These are phyloP conservation scores for Toxicodendron radicans DNA, from an alignment of 345 rosid genomes.

Conservation along the genomic window DNA sequence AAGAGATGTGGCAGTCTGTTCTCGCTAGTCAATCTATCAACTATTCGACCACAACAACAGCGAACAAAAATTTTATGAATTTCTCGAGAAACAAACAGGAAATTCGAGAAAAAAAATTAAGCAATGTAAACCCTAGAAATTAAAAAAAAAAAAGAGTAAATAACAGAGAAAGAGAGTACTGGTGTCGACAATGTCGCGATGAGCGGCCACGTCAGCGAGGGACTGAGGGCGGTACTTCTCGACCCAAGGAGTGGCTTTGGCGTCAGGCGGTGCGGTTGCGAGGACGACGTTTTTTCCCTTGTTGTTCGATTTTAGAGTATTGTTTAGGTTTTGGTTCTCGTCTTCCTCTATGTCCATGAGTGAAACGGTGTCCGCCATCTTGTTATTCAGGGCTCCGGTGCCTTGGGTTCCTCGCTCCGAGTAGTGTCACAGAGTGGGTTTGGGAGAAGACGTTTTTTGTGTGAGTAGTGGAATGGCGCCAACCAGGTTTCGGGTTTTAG, in stretches of 20 bases:
- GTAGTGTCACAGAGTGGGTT: background rate
- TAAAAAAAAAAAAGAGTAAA: background rate
- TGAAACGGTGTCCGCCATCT: constrained; percentile 58
- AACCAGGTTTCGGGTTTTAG: background rate
- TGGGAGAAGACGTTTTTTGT: background rate
- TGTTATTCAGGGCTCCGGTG: background rate
- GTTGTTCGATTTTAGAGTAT: constrained; percentile 35
- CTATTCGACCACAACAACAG: constrained; percentile 35
- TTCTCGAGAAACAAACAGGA: background rate
- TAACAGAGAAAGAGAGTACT: constrained; percentile 42
- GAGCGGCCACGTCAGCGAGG: constrained; percentile 94
- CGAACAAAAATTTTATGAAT: constrained; percentile 1
- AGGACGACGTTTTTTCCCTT: constrained; percentile 55
- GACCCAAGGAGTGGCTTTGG: constrained; percentile 86
- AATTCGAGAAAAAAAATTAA: background rate
- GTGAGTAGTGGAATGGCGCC: constrained; percentile 34
- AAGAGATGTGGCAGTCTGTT: constrained; percentile 91
- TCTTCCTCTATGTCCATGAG: constrained; percentile 82
- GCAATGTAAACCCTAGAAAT: constrained; percentile 28
- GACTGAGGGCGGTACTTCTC: constrained; percentile 97
- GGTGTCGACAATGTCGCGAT: constrained; percentile 96
- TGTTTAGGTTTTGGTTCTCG: constrained; percentile 21
- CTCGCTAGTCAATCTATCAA: constrained; percentile 93
- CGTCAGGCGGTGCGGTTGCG: constrained; percentile 31
- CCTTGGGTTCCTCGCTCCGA: background rate